Conservation (phyloP, 495 filamentous ascomycete species). For the Copromyces sp. region DNA sequence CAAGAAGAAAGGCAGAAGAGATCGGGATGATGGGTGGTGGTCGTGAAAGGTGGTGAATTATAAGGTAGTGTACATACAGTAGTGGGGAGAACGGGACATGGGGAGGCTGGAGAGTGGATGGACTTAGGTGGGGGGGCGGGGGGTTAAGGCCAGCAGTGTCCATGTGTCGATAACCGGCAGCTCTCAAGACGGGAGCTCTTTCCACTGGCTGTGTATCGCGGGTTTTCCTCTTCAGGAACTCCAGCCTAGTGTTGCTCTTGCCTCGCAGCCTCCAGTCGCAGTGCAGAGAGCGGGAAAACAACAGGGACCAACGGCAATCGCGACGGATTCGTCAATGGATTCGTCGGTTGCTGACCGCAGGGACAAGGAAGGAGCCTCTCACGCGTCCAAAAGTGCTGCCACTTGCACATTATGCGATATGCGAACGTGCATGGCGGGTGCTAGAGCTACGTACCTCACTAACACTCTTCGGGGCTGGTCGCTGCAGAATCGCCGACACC, state of each 20-base stretch:
- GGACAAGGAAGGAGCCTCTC: neutral
- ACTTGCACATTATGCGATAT: neutral
- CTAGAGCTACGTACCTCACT: neutral
- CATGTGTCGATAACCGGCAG: neutral
- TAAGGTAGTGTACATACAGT: neutral
- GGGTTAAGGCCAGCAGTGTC: neutral
- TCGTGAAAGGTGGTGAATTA: neutral
- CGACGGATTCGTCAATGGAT: neutral
- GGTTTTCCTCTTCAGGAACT: neutral
- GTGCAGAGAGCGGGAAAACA: neutral
- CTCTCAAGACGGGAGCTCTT: neutral
- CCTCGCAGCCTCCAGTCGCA: neutral
- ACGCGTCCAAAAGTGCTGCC: neutral
- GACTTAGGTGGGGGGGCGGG: neutral
- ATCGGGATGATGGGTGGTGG: neutral
- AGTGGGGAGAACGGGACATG: neutral
- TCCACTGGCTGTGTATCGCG: neutral
- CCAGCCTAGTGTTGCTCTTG: neutral
- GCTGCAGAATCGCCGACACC: neutral
- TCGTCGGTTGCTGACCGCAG: neutral
- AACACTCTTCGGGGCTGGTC: neutral
- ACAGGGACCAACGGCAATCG: neutral
- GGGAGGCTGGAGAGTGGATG: neutral
- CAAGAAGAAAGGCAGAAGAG: neutral
- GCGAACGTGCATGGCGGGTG: neutral